phyloP scores from a whole-genome alignment of 306 rosid species.

The Casuarina equisetifolia region DNA sequence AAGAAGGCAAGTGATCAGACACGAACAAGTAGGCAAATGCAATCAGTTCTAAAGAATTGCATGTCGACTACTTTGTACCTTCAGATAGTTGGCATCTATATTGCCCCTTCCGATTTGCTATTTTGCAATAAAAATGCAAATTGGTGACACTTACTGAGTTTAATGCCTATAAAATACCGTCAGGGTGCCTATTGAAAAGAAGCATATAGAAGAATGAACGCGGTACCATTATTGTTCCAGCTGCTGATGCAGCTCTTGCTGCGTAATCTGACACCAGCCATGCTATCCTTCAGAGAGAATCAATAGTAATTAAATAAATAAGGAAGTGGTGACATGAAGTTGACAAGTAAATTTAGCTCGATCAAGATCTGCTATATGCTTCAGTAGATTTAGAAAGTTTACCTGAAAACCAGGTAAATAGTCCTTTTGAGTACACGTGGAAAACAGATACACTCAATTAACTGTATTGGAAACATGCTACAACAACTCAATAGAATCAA shows the following conservation, averaged over 20 bases:
- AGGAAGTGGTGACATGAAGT: not conserved
- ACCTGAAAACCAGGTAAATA: not conserved
- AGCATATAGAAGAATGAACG: conserved; percentile 24
- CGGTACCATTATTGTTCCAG: conserved; percentile 79
- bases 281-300: not conserved
- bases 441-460: not conserved
- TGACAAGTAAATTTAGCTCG: not conserved
- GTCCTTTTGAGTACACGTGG: not conserved
- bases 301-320: not conserved
- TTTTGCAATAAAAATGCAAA: not conserved
- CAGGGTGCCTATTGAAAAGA: not conserved
- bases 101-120: not conserved
- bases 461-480: not conserved
- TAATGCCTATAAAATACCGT: not conserved
- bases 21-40: not conserved
- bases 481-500: not conserved
- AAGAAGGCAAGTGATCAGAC: conserved; percentile 1
- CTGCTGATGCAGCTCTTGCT: conserved; percentile 86
- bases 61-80: not conserved
- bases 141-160: conserved; percentile 6
- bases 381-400: not conserved
- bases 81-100: not conserved
- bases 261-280: conserved; percentile 29
- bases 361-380: not conserved
- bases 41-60: not conserved